phyloP scores from a whole-genome alignment of 352 stramenopile genomes.

The Globisporangium echinulatum region DNA sequence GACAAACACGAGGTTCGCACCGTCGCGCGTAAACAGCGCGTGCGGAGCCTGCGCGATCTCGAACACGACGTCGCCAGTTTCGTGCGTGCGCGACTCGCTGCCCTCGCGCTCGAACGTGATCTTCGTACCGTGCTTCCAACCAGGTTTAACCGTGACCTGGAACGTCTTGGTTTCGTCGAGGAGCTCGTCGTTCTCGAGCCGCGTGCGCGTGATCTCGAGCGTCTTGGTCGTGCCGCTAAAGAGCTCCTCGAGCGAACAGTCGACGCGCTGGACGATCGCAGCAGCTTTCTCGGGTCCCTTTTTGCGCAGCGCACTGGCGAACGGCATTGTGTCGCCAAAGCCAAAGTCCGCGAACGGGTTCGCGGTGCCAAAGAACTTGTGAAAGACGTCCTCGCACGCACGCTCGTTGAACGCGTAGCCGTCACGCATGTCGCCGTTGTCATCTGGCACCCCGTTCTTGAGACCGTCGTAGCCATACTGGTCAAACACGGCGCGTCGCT shows the following conservation, averaged over 20 bases:
- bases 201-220: constrained; percentile 76
- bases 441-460: constrained; percentile 83
- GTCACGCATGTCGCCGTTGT: constrained; percentile 65
- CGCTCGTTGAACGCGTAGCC: constrained; percentile 88
- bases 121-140: constrained; percentile 92
- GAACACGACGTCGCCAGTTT: constrained; percentile 93
- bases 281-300: constrained; percentile 64
- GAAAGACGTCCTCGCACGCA: constrained; percentile 89
- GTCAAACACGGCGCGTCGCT: constrained; percentile 91
- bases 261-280: constrained; percentile 63
- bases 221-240: constrained; percentile 88
- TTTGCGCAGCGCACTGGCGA: constrained; percentile 73
- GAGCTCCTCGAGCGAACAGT: constrained; percentile 89
- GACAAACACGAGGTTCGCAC: constrained; percentile 89
- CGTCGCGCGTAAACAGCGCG: constrained; percentile 85
- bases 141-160: constrained; percentile 87
- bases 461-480: constrained; percentile 93
- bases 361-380: constrained; percentile 89
- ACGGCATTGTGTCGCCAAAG: constrained; percentile 83
- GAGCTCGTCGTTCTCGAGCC: constrained; percentile 68
- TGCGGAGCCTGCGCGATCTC: constrained; percentile 84
- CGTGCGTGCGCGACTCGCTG: constrained; percentile 89
- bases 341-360: constrained; percentile 91
- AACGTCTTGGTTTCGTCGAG: constrained; percentile 80
- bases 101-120: constrained; percentile 94